These are phyloP conservation scores for Verbena officinalis DNA, from an alignment of 257 asterid species.

Conservation along the genomic window DNA sequence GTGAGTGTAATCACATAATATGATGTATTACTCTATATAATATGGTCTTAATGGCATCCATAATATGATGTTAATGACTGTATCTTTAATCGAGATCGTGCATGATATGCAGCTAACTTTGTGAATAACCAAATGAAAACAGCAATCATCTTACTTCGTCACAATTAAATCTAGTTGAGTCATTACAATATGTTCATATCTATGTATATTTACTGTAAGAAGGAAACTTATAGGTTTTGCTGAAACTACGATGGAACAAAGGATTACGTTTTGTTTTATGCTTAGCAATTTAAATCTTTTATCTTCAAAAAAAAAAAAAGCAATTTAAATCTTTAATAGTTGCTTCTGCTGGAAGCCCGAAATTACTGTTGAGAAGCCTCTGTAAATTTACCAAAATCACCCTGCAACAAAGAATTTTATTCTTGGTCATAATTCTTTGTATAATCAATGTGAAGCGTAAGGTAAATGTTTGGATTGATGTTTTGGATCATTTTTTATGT, in stretches of 20 bases:
- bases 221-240: background rate
- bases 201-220: background rate
- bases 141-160: background rate
- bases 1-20: too few species aligned
- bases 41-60: background rate
- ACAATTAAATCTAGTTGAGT: background rate
- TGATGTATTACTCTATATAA: background rate
- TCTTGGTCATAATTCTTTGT: constrained; percentile 15
- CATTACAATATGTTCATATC: too few species aligned
- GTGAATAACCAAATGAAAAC: background rate
- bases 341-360: background rate
- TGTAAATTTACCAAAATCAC: background rate
- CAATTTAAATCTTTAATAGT: too few species aligned
- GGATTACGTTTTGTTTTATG: background rate
- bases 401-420: background rate
- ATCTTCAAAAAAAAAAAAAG: too few species aligned
- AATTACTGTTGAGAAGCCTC: background rate
- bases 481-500: too few species aligned
- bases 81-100: background rate
- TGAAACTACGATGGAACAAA: background rate
- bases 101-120: background rate
- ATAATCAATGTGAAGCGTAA: background rate
- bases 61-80: background rate
- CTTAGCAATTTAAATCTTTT: background rate
- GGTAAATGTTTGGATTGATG: too few species aligned